Conservation (phyloP, 2,329 filamentous ascomycete species). For the Ceratocystis ficicola region DNA sequence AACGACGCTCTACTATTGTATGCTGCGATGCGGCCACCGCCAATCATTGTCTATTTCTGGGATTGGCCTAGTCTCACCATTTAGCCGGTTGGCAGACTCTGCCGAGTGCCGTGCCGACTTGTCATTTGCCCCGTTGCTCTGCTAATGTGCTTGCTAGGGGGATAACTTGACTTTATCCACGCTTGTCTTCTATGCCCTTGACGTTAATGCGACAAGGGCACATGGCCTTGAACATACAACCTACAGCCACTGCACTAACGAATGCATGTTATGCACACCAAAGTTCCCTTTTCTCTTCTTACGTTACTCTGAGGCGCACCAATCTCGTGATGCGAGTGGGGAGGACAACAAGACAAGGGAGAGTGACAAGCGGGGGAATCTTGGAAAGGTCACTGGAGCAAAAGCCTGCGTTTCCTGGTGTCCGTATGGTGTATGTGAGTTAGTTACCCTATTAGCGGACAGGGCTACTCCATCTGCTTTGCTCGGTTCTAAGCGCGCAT, state of each 20-base stretch:
- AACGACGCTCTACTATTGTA: neutral
- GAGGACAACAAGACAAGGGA: neutral
- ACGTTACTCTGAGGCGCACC: neutral
- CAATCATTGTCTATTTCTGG: neutral
- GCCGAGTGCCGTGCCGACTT: neutral
- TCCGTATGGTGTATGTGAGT: too few species aligned
- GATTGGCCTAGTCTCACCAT: neutral
- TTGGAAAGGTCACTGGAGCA: neutral
- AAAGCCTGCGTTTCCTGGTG: neutral
- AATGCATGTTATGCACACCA: neutral
- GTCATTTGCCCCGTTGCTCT: neutral
- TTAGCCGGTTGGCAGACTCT: neutral
- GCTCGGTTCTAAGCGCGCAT: neutral
- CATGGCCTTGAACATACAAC: too few species aligned
- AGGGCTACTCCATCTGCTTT: neutral
- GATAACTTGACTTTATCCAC: neutral
- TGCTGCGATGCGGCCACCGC: neutral
- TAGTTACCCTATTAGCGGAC: too few species aligned
- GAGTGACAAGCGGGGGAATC: neutral
- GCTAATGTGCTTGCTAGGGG: neutral
- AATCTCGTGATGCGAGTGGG: neutral
- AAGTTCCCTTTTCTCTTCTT: neutral
- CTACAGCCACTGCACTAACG: too few species aligned
- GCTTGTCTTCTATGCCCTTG: neutral
- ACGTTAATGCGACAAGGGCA: neutral